These are phyloP conservation scores for Boletus rex-veris DNA, from an alignment of 768 basidiomycete genomes.

Conservation along the genomic window DNA sequence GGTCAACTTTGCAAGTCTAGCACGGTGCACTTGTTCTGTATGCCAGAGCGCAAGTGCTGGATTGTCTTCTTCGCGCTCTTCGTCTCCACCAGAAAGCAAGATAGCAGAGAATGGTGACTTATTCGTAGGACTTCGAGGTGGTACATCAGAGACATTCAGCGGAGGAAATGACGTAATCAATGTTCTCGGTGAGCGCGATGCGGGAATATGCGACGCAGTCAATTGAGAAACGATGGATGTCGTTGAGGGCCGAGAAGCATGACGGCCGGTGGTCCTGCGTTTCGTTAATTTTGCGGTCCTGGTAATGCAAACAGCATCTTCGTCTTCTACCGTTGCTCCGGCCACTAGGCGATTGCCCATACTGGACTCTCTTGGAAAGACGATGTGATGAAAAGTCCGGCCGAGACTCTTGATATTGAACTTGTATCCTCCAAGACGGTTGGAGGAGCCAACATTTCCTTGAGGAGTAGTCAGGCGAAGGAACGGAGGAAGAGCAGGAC, in stretches of 20 bases:
- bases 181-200: neutral
- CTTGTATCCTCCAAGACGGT: constrained; percentile 35
- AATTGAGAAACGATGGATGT: neutral
- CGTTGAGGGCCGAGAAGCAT: neutral
- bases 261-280: neutral
- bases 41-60: neutral
- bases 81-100: constrained; percentile 8
- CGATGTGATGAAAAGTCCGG: constrained; percentile 39
- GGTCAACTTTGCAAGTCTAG: constrained; percentile 36
- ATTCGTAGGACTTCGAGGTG: constrained; percentile 13
- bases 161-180: constrained; percentile 12
- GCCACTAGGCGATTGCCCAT: neutral
- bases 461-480: constrained; percentile 10
- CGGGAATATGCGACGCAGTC: neutral
- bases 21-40: constrained; percentile 27
- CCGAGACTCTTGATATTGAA: constrained; percentile 39
- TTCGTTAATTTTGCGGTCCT: neutral
- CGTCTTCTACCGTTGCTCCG: constrained; percentile 1
- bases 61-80: constrained; percentile 6
- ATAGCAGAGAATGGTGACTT: constrained; percentile 8
- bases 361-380: constrained; percentile 9
- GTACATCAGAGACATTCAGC: constrained; percentile 6
- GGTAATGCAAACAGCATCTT: neutral
- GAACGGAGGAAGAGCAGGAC: constrained; percentile 14
- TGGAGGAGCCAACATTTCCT: constrained; percentile 17